Conservation (phyloP, 2,329 filamentous ascomycete genomes). For the Plectosphaerella sp. region DNA sequence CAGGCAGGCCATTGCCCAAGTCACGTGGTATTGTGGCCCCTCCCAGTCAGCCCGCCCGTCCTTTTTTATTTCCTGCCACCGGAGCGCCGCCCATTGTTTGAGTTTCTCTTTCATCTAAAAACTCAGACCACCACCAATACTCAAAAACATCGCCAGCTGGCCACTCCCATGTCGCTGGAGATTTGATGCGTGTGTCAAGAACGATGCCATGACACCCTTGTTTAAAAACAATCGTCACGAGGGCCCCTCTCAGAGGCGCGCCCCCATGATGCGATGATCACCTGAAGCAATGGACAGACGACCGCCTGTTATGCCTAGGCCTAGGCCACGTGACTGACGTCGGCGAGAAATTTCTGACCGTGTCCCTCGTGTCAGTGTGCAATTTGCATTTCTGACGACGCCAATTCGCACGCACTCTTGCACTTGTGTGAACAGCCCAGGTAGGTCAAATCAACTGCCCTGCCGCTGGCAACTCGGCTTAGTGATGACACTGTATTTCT, state of each 20-base stretch:
- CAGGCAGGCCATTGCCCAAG: background rate
- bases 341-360: no score
- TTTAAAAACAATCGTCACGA: constrained; percentile 66
- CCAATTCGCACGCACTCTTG: background rate
- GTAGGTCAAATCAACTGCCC: background rate
- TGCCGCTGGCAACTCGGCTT: no score
- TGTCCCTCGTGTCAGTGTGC: background rate
- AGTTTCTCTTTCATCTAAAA: constrained; percentile 22
- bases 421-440: background rate
- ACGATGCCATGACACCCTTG: constrained; percentile 48
- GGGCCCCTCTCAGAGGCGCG: constrained; percentile 54
- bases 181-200: constrained; percentile 55
- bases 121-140: constrained; percentile 36
- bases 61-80: constrained; percentile 13
- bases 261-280: constrained; percentile 64
- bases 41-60: background rate
- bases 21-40: background rate
- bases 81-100: constrained; percentile 14
- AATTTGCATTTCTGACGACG: background rate
- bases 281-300: constrained; percentile 59
- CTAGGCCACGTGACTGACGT: no score
- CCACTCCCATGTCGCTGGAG: constrained; percentile 37
- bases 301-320: no score
- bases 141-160: constrained; percentile 34
- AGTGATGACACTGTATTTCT: constrained; percentile 6